phyloP scores from a whole-genome alignment of 768 basidiomycete genomes.

The Sutorius australiensis region DNA sequence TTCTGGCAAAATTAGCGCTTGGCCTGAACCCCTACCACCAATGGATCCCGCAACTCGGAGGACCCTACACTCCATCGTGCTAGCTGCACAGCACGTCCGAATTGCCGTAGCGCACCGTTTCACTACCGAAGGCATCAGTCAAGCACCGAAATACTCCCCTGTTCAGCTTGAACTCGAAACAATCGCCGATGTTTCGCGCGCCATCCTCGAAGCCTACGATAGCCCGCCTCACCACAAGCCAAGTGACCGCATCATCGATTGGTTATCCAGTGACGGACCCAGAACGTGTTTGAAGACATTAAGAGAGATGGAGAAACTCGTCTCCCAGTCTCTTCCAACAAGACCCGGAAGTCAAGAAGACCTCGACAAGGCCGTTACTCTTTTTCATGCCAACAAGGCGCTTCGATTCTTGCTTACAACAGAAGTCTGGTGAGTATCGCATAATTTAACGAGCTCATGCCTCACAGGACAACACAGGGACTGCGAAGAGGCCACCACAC shows the following conservation, averaged over 20 bases:
- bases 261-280: constrained; percentile 3
- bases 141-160: constrained; percentile 7
- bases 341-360: background rate
- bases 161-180: constrained; percentile 1
- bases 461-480: background rate
- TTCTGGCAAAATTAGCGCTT: too few species aligned
- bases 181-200: constrained; percentile 1
- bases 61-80: background rate
- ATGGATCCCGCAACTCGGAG: constrained; percentile 6
- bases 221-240: background rate
- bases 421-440: constrained; percentile 5
- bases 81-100: background rate
- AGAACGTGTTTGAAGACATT: constrained; percentile 2
- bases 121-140: background rate
- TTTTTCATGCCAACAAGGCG: constrained; percentile 1
- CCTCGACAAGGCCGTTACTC: background rate
- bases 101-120: background rate
- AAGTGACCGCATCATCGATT: constrained; percentile 2
- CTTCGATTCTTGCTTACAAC: constrained; percentile 10
- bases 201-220: constrained; percentile 1
- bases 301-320: background rate
- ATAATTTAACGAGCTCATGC: background rate
- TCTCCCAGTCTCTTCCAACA: constrained; percentile 1
- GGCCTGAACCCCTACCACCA: background rate
- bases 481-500: background rate